A percentile compares a stretch with the other conserved stretches of the same genome.
Evolutionary conservation across 768 basidiomycete genomes (phyloP).

Genomic region (Leccinum boreale): DNA sequence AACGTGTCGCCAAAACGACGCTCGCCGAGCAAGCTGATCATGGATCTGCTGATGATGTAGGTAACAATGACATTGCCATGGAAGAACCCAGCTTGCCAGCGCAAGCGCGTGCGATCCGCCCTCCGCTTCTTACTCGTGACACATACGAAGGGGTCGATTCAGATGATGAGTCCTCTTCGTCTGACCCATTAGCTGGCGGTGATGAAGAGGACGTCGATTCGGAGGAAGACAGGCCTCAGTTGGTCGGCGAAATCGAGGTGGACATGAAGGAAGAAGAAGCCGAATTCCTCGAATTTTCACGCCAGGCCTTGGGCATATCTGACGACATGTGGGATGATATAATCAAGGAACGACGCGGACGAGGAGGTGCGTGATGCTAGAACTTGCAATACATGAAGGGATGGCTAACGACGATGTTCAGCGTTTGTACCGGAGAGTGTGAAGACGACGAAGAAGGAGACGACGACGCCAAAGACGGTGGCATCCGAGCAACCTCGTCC

Average conservation of each 20-base stretch:
- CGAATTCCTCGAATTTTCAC: constrained; percentile 93
- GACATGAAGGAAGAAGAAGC: constrained; percentile 93
- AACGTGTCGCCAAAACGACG: constrained; percentile 52
- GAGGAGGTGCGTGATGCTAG: constrained; percentile 66
- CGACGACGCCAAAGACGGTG: constrained; percentile 3
- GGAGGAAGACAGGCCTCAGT: constrained; percentile 79
- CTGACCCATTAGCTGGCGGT: constrained; percentile 38
- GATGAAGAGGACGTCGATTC: constrained; percentile 54
- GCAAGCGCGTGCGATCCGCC: constrained; percentile 52
- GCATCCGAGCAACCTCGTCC: constrained; percentile 9
- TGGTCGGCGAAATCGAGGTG: constrained; percentile 81
- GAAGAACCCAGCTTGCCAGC: constrained; percentile 14
- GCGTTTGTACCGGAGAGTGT: constrained; percentile 54
- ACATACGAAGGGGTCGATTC: constrained; percentile 92
- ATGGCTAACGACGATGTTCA: constrained; percentile 25
- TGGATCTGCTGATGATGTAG: constrained; percentile 5
- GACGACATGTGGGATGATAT: constrained; percentile 92
- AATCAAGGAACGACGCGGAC: constrained; percentile 64
- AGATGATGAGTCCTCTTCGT: constrained; percentile 80
- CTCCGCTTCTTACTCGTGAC: constrained; percentile 78
- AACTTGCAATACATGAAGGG: neutral
- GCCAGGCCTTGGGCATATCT: constrained; percentile 84
- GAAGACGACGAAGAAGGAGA: constrained; percentile 6
- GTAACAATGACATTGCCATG: constrained; percentile 3
- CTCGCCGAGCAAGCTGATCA: constrained; percentile 39